Conservation (phyloP, 345 rosid species). For the Reutealis trisperma region DNA sequence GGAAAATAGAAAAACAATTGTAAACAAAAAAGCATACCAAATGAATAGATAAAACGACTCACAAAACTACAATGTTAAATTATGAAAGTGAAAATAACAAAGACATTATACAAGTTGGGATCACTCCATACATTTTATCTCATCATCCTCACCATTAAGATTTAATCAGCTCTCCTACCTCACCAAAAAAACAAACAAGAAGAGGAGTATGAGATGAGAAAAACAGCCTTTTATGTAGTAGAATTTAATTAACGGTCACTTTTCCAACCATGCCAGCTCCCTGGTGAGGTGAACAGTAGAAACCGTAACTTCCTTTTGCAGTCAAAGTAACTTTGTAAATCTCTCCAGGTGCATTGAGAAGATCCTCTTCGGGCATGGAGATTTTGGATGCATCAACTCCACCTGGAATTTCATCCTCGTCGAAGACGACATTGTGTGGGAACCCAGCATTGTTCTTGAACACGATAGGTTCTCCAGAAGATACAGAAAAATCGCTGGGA, state of each 20-base stretch:
- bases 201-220: background rate
- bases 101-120: constrained; percentile 14
- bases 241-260: constrained; percentile 66
- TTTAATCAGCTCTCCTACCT: constrained; percentile 16
- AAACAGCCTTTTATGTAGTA: background rate
- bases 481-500: constrained; percentile 53
- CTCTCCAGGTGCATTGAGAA: constrained; percentile 73
- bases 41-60: background rate
- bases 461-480: constrained; percentile 78
- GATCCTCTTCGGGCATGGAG: constrained; percentile 73
- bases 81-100: constrained; percentile 15
- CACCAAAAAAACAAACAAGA: constrained; percentile 6
- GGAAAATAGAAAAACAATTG: background rate
- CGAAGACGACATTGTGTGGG: constrained; percentile 90
- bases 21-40: background rate
- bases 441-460: constrained; percentile 92
- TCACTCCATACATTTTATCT: constrained; percentile 6
- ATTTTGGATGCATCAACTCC: constrained; percentile 80
- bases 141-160: background rate
- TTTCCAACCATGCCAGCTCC: constrained; percentile 95
- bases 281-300: constrained; percentile 89
- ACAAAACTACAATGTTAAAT: constrained; percentile 1
- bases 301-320: constrained; percentile 68
- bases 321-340: constrained; percentile 61
- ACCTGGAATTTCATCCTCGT: constrained; percentile 79